Evolutionary conservation across 345 rosid species (phyloP).

Genomic region (Hirschfeldia incana): DNA sequence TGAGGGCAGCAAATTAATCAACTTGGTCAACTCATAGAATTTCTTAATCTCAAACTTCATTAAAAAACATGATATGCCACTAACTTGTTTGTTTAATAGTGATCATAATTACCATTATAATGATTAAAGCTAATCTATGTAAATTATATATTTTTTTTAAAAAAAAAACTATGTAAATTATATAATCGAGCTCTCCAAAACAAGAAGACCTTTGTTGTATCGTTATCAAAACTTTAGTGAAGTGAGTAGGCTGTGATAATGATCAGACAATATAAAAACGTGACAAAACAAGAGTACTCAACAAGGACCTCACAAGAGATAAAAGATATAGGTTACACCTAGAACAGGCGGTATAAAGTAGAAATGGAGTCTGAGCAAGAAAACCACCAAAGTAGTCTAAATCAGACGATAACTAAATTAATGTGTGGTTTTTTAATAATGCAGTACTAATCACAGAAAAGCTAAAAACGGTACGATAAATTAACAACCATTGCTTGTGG

Average conservation of each 20-base stretch:
- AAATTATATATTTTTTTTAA: neutral
- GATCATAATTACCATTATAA: neutral
- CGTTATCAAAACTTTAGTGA: neutral
- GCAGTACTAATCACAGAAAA: slow-evolving; percentile 37
- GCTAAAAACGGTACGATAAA: slow-evolving; percentile 30
- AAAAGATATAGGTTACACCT: slow-evolving; percentile 22
- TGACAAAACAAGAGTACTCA: slow-evolving; percentile 11
- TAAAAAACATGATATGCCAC: slow-evolving; percentile 15
- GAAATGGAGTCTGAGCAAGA: slow-evolving; percentile 54
- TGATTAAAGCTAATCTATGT: slow-evolving; percentile 9
- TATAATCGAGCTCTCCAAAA: slow-evolving; percentile 2
- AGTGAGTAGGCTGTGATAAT: slow-evolving; percentile 15
- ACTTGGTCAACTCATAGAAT: slow-evolving; percentile 32
- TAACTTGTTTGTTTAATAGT: slow-evolving; percentile 23
- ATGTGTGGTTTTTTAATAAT: slow-evolving; percentile 28
- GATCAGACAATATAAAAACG: slow-evolving; percentile 15
- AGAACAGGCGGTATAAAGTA: slow-evolving; percentile 35
- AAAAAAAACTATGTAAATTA: neutral
- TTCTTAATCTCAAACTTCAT: neutral
- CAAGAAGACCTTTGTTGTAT: slow-evolving; percentile 8
- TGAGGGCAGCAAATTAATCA: slow-evolving; percentile 37
- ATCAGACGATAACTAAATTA: slow-evolving; percentile 34
- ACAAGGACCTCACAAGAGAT: slow-evolving; percentile 22
- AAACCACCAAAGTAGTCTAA: slow-evolving; percentile 47
- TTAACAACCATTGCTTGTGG: slow-evolving; percentile 25